These are phyloP conservation scores for Penicillium digitatum DNA, from an alignment of 2,329 filamentous ascomycete species.

Conservation along the genomic window DNA sequence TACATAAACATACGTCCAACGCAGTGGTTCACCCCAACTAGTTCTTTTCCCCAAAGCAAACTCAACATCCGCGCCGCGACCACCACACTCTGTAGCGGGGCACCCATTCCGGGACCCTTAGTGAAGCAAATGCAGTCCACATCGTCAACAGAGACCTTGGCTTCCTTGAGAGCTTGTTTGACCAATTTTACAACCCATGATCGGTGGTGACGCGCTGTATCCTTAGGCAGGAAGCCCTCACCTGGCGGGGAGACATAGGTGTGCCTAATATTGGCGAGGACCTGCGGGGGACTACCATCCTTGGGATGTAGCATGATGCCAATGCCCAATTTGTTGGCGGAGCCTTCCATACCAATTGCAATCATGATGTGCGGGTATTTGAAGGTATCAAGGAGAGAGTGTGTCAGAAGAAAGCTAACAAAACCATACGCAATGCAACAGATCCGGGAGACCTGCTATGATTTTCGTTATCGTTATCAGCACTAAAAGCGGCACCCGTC, in stretches of 20 bases:
- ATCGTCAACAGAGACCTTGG: conserved; percentile 58
- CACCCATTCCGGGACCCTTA: conserved; percentile 93
- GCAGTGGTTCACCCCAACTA: conserved; percentile 96
- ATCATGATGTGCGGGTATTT: conserved; percentile 49
- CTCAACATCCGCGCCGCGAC: conserved; percentile 77
- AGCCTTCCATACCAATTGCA: conserved; percentile 77
- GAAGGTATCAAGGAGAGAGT: neutral
- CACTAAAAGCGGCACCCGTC: conserved; percentile 8
- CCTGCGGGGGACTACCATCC: conserved; percentile 54
- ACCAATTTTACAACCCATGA: conserved; percentile 78
- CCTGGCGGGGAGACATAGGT: conserved; percentile 90
- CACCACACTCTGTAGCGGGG: conserved; percentile 80
- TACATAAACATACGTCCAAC: conserved; percentile 64
- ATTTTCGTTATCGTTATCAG: conserved; percentile 14
- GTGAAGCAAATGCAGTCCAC: conserved; percentile 95
- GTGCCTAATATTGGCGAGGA: conserved; percentile 91
- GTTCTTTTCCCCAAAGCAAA: conserved; percentile 79
- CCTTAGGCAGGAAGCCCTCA: conserved; percentile 91
- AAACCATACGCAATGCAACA: neutral
- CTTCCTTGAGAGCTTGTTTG: conserved; percentile 70
- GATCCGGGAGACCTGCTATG: neutral
- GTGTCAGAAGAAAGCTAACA: neutral
- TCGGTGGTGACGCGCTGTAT: conserved; percentile 90
- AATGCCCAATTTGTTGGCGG: conserved; percentile 95
- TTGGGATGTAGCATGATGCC: conserved; percentile 77